These are phyloP conservation scores for Neoboletus magnificus DNA, from an alignment of 768 basidiomycete genomes.

Conservation along the genomic window DNA sequence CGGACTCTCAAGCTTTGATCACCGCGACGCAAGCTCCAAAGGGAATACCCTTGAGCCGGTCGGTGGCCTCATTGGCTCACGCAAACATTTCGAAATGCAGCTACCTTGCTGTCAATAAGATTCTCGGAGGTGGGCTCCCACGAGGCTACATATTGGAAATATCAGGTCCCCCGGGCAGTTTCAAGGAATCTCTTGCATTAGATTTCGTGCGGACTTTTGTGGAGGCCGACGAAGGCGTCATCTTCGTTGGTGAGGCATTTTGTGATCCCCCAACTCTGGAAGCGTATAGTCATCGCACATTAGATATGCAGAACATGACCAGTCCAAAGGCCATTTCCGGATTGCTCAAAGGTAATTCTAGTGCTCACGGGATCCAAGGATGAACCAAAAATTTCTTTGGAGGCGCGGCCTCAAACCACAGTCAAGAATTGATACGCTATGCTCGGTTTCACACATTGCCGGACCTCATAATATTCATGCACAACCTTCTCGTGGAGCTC, in stretches of 20 bases:
- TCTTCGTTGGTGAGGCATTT: constrained; percentile 57
- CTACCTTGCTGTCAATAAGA: constrained; percentile 50
- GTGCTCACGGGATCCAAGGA: constrained; percentile 7
- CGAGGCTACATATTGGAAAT: constrained; percentile 66
- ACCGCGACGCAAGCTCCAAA: constrained; percentile 37
- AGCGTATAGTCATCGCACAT: constrained; percentile 7
- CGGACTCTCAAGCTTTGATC: constrained; percentile 46
- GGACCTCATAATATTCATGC: constrained; percentile 57
- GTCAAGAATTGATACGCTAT: constrained; percentile 24
- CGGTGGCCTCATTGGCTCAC: constrained; percentile 46
- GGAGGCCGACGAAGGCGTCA: constrained; percentile 45
- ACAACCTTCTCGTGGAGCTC: constrained; percentile 49
- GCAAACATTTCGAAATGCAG: constrained; percentile 16
- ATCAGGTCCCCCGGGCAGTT: constrained; percentile 71
- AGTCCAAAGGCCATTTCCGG: constrained; percentile 36
- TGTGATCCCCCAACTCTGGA: not conserved
- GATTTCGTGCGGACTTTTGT: constrained; percentile 49
- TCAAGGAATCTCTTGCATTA: constrained; percentile 55
- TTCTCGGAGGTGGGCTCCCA: constrained; percentile 62
- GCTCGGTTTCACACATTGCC: constrained; percentile 42
- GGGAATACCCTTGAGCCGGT: constrained; percentile 45
- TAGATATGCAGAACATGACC: constrained; percentile 51
- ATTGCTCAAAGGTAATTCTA: constrained; percentile 24
- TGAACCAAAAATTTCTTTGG: constrained; percentile 4
- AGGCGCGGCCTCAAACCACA: constrained; percentile 43